Percentiles rank a stretch among this genome's conserved stretches.
phyloP scores from a whole-genome alignment of 2,329 filamentous ascomycete genomes.

The Aspergillus sp. region DNA sequence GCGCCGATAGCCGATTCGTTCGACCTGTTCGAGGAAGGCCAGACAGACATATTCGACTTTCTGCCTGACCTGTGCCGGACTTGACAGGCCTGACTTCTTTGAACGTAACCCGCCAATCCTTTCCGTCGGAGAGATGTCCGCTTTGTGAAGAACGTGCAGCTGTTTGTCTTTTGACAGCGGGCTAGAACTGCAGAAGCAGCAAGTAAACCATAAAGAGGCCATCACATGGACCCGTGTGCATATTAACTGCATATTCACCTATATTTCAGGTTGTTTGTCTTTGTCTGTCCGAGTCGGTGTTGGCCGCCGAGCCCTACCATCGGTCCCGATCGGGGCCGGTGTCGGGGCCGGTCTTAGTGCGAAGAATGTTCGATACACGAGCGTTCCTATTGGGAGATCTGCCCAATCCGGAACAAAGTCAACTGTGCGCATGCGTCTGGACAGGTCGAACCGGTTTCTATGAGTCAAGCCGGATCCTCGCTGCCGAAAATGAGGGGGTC shows the following conservation, averaged over 20 bases:
- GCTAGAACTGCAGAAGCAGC: too few species aligned
- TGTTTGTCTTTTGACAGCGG: too few species aligned
- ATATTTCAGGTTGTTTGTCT: too few species aligned
- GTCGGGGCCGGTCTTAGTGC: slow-evolving; percentile 10
- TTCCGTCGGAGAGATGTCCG: too few species aligned
- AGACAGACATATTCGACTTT: slow-evolving; percentile 39
- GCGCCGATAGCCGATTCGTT: slow-evolving; percentile 39
- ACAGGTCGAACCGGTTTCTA: slow-evolving; percentile 13
- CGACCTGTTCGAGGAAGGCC: slow-evolving; percentile 36
- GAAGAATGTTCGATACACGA: not conserved
- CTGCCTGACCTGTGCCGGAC: slow-evolving; percentile 30
- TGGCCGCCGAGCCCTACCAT: slow-evolving; percentile 3
- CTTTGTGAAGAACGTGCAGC: too few species aligned
- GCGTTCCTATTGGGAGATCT: slow-evolving; percentile 3
- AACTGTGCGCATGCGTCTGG: slow-evolving; percentile 5
- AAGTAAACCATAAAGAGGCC: too few species aligned
- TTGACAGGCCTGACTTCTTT: not conserved
- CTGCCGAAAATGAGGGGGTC: not conserved
- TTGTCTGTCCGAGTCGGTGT: not conserved
- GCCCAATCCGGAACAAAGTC: not conserved
- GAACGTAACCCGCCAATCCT: too few species aligned
- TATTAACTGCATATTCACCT: too few species aligned
- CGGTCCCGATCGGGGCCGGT: slow-evolving; percentile 20
- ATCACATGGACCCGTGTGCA: too few species aligned
- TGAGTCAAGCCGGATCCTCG: slow-evolving; percentile 20